Evolutionary conservation across 495 filamentous ascomycete genomes (phyloP), one percentile per base, ranked within the genome.

Genomic region (Trichoderma orchidacearum): DNA sequence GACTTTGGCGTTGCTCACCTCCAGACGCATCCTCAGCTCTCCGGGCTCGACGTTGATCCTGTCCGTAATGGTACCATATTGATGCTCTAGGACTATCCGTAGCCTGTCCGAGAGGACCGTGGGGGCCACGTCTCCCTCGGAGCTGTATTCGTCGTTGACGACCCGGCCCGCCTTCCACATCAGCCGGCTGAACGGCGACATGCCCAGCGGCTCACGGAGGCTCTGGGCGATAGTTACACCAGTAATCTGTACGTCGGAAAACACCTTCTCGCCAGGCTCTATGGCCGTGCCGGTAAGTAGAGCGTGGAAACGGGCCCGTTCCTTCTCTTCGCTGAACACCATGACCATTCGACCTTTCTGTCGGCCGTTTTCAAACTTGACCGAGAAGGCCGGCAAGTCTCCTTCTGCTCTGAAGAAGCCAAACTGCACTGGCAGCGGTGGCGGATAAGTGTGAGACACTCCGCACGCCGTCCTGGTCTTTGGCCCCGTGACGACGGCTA

Each of bases 21-120:
- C 79, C 23, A 89, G 70, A 30, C 66, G 69, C 27, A 90, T 62
- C 64, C 79, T 82, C 56, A 91, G 63, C 62, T 89, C 85, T 9
- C 87, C 86, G 56, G 84, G 83, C n/a, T 77, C 83, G n/a, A 86
- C 71, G 59, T 88, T 87, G 58, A 91, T 73, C 18, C 86, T 78
- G 68, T 91, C 87, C 6, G 85, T 87, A 8, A 88, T 73, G 41
- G 79, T 85, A 9, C 85, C 86, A 61, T 75, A 78, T 59, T 84
- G 80, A 51, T 73, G 84, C 32, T 87, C 81, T 30, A 83, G 67
- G 31, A 85, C 76, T 21, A 90, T 74, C 28, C 89, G 77, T 60
- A 94, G 68, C 62, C 76, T 75, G 59, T 89, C 84, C 3, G 87
- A 86, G 28, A 85, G 73, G 34, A 89, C 79, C 0, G 82, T 87